Evolutionary conservation across 2,329 filamentous ascomycete species (phyloP), one percentile per base, ranked within the genome.

Genomic region (Fusarium sp.): DNA sequence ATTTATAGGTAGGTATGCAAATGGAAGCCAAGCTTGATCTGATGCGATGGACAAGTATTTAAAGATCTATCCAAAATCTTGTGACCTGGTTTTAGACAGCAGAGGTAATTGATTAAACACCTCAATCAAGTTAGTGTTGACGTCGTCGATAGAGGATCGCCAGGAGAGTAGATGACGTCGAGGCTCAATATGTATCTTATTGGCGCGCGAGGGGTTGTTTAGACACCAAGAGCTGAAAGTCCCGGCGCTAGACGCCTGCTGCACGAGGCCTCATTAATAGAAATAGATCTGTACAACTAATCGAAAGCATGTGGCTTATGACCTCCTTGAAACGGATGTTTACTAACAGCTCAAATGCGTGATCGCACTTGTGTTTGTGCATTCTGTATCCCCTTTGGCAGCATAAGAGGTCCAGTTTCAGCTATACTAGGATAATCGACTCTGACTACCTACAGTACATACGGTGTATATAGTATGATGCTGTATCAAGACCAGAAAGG

Each of bases 91-190:
- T 49, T 51, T 42, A n/a, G 18, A 13, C 12, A 20, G 22, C 5
- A 20, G 22, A 51, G 25, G 34, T n/a, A 25, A 34, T 45, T 29
- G 27, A 67, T 60, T 57, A 24, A 62, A 62, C 20, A 59, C 30
- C 45, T 49, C 55, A 51, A 59, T 40, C 42, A 40, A 24, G 54
- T 42, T 54, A 59, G 51, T 65, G 48, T 71, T 71, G 60, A 71
- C 68, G 68, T 69, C 68, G 68, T 65, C 45, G 67, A 61, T 65
- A 55, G 51, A 37, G 45, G 64, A 61, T 71, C 64, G 67, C 55
- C 59, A 61, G 67, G 68, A 69, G 54, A 69, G 51, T 24, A 30
- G 46, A 71, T 71, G 68, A 71, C 68, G 68, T 71, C 57, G 63
- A 66, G 41, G 25, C 24, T 47, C 9, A 40, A 29, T 49, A 44